These are phyloP conservation scores for Isoetes engelmannii DNA, from an alignment of 83 land plant species.

Conservation along the genomic window DNA sequence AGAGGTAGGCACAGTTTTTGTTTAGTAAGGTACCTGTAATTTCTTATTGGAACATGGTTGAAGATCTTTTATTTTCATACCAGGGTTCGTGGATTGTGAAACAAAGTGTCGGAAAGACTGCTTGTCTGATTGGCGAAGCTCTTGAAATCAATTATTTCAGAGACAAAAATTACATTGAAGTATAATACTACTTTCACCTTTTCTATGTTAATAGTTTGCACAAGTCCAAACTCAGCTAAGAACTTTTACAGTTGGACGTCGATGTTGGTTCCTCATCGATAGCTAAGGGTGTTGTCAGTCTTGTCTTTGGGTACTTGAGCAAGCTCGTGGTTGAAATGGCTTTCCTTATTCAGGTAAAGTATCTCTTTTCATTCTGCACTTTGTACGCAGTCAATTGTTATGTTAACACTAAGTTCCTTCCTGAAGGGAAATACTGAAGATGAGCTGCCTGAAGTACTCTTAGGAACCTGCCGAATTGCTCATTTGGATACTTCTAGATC, in stretches of 20 bases:
- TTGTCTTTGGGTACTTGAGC: conserved; percentile 74
- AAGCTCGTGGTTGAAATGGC: conserved; percentile 86
- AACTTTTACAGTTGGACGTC: conserved; percentile 51
- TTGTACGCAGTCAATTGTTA: not conserved
- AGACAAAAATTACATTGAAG: conserved; percentile 83
- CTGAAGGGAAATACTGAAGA: conserved; percentile 61
- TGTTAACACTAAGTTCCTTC: not conserved
- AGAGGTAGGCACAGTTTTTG: conserved; percentile 53
- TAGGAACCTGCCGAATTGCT: conserved; percentile 69
- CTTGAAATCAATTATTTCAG: conserved; percentile 56
- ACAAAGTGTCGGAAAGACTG: conserved; percentile 91
- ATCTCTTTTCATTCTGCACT: not conserved
- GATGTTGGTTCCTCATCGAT: conserved; percentile 84
- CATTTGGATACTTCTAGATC: conserved; percentile 57
- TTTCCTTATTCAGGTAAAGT: conserved; percentile 74
- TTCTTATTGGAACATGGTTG: too few species aligned
- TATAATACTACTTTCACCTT: conserved; percentile 13
- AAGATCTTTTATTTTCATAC: too few species aligned
- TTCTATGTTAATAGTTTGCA: not conserved
- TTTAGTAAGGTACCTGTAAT: too few species aligned
- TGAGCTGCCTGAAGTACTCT: conserved; percentile 72
- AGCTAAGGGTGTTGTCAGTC: conserved; percentile 71
- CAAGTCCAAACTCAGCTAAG: not conserved
- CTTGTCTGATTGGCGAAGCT: conserved; percentile 86
- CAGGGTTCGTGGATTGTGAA: conserved; percentile 98